Conservation (phyloP, 225 moss, liverwort and hornwort species). For the Polytrichum formosum region DNA sequence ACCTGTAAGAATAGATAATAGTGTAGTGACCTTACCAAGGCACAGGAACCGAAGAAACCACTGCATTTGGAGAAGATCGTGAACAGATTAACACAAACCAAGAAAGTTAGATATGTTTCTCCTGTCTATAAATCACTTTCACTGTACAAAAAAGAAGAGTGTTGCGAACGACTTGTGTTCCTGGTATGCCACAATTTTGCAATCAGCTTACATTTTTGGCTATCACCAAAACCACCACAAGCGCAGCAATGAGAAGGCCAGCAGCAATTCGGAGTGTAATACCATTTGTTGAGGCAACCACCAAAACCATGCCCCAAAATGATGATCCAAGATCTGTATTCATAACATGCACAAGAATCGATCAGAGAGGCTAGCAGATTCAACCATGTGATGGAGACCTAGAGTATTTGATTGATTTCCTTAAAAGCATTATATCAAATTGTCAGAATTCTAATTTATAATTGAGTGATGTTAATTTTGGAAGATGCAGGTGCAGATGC, state of each 20-base stretch:
- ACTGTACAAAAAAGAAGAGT: not conserved
- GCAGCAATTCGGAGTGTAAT: constrained; percentile 80
- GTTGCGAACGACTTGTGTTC: no score
- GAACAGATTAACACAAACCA: constrained; percentile 18
- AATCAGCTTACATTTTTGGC: constrained; percentile 75
- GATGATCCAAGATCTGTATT: constrained; percentile 94
- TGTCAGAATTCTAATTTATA: no score
- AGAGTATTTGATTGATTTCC: no score
- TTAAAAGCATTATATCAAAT: no score
- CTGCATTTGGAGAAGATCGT: constrained; percentile 29
- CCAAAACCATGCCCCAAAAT: constrained; percentile 98
- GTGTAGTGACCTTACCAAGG: constrained; percentile 54
- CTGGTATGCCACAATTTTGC: no score
- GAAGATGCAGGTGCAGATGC: constrained; percentile 6
- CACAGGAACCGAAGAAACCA: constrained; percentile 91
- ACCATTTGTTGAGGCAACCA: constrained; percentile 77
- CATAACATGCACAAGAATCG: constrained; percentile 7
- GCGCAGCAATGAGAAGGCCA: constrained; percentile 65
- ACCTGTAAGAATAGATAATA: not conserved
- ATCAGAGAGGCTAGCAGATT: no score
- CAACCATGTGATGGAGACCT: no score
- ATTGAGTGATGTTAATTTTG: not conserved
- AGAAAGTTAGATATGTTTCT: constrained; percentile 16
- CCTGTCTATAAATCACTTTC: not conserved
- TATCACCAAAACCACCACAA: constrained; percentile 73